phyloP scores from a whole-genome alignment of 2,329 filamentous ascomycete genomes.

The Aspergillus piperis region DNA sequence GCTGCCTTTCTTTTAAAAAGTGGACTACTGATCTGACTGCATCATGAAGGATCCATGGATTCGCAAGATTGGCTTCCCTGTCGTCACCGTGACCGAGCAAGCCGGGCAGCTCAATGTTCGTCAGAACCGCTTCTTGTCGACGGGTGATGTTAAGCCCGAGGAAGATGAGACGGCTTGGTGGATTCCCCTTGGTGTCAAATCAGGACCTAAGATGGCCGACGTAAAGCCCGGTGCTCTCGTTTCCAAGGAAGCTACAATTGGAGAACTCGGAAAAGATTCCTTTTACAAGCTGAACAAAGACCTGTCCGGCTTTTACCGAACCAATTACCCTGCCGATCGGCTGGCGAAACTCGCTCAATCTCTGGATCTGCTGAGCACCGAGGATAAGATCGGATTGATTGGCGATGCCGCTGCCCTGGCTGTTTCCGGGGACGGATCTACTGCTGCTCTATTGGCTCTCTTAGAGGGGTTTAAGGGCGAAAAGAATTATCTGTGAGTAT shows the following conservation, averaged over 20 bases:
- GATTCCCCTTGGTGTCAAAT: slow-evolving; percentile 85
- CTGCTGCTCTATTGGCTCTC: slow-evolving; percentile 77
- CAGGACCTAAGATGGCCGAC: slow-evolving; percentile 65
- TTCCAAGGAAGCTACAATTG: slow-evolving; percentile 73
- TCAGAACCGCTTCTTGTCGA: slow-evolving; percentile 87
- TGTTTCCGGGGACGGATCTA: slow-evolving; percentile 80
- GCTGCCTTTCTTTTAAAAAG: slow-evolving; percentile 8
- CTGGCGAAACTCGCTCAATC: slow-evolving; percentile 77
- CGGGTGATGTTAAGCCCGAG: slow-evolving; percentile 85
- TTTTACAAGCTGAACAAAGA: slow-evolving; percentile 96
- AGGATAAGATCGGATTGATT: slow-evolving; percentile 91
- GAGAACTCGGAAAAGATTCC: slow-evolving; percentile 63
- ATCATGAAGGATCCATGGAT: slow-evolving; percentile 73
- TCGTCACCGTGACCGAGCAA: slow-evolving; percentile 82
- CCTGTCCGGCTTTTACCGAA: slow-evolving; percentile 86
- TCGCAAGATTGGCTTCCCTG: slow-evolving; percentile 89
- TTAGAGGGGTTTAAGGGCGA: slow-evolving; percentile 82
- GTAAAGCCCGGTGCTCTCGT: slow-evolving; percentile 69
- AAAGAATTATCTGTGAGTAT: slow-evolving; percentile 70
- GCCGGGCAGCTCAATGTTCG: slow-evolving; percentile 77
- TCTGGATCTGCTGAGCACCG: slow-evolving; percentile 72
- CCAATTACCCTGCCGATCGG: slow-evolving; percentile 85
- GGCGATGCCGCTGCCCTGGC: slow-evolving; percentile 88
- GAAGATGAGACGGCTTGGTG: slow-evolving; percentile 95
- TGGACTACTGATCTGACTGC: slow-evolving; percentile 13